Evolutionary conservation across 2,329 filamentous ascomycete genomes (phyloP).

Genomic region (Gliomastix tumulicola): DNA sequence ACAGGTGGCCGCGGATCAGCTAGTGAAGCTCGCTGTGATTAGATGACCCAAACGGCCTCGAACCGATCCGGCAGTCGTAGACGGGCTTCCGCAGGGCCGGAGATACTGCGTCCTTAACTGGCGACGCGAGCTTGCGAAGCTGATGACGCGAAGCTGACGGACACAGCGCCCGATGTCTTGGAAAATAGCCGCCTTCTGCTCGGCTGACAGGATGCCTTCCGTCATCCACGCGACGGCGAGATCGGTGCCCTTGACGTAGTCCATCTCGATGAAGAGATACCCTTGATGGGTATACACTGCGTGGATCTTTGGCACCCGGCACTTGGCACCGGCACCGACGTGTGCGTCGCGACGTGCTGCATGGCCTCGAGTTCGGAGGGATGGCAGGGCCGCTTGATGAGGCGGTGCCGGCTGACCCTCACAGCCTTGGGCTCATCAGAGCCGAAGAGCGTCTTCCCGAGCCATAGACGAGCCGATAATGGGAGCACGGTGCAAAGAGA

Average conservation of each 20-base stretch:
- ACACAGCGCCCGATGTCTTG: slow-evolving; percentile 13
- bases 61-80: background rate
- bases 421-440: background rate
- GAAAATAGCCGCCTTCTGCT: slow-evolving; percentile 11
- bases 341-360: slow-evolving; percentile 28
- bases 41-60: background rate
- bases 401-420: too few species aligned
- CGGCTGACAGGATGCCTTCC: slow-evolving; percentile 11
- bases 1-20: too few species aligned
- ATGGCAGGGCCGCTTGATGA: too few species aligned
- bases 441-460: too few species aligned
- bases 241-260: slow-evolving; percentile 10
- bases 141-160: too few species aligned
- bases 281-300: slow-evolving; percentile 10
- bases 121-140: background rate
- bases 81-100: background rate
- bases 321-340: slow-evolving; percentile 34
- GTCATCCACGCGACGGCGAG: slow-evolving; percentile 10
- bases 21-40: background rate
- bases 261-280: slow-evolving; percentile 18
- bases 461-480: slow-evolving; percentile 4
- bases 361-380: slow-evolving; percentile 12
- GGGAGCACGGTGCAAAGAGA: slow-evolving; percentile 6
- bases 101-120: background rate
- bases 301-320: slow-evolving; percentile 16